phyloP scores from a whole-genome alignment of 179 eudicot species.

The Monotropa hypopitys region DNA sequence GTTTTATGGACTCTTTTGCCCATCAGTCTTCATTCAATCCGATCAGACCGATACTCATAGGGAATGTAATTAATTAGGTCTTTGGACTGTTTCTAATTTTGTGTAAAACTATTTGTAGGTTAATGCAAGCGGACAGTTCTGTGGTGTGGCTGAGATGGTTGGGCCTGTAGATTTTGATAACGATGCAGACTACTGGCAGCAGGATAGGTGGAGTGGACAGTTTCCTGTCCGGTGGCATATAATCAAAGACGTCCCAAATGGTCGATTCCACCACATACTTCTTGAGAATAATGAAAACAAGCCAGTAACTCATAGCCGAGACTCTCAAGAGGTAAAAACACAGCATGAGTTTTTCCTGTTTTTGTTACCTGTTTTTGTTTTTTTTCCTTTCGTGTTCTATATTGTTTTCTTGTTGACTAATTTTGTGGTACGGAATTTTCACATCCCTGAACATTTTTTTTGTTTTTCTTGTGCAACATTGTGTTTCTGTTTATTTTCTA shows the following conservation, averaged over 20 bases:
- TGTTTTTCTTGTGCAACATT: neutral
- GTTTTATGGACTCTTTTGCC: neutral
- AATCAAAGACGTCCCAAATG: constrained; percentile 83
- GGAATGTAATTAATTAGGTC: neutral
- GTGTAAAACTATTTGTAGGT: constrained; percentile 34
- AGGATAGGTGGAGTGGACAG: constrained; percentile 99
- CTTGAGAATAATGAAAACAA: constrained; percentile 87
- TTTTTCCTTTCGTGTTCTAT: neutral
- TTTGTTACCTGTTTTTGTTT: neutral
- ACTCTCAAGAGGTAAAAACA: constrained; percentile 78
- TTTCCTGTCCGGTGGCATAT: constrained; percentile 83
- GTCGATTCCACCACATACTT: constrained; percentile 70
- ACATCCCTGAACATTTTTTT: neutral
- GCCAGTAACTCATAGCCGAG: constrained; percentile 97
- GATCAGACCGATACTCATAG: neutral
- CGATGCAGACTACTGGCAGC: constrained; percentile 94
- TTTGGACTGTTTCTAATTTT: neutral
- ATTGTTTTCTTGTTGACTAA: neutral
- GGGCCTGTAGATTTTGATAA: constrained; percentile 86
- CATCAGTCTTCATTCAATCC: neutral
- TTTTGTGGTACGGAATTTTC: neutral
- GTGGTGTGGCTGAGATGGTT: constrained; percentile 91
- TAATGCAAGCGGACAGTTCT: constrained; percentile 92
- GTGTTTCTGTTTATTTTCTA: neutral
- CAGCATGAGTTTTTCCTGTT: neutral